A percentile compares a stretch with the other conserved stretches of the same genome.
Evolutionary conservation across 306 rosid genomes (phyloP).

Genomic region (Sindora glabra): DNA sequence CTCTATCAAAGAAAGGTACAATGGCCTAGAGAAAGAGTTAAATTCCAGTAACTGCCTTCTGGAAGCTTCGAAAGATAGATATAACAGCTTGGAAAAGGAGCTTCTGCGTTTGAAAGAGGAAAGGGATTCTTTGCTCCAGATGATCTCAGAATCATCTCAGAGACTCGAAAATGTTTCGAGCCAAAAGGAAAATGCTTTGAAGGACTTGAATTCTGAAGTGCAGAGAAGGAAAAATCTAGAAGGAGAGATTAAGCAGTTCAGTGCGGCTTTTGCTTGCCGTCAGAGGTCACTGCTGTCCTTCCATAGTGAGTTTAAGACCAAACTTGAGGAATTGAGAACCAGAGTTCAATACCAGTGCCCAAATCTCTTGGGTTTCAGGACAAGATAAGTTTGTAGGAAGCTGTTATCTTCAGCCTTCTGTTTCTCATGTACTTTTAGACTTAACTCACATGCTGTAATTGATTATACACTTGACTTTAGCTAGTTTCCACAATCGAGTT

Average conservation of each 20-base stretch:
- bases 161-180: slow-evolving; percentile 39
- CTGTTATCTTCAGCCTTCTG: no score
- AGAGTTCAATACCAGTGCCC: slow-evolving; percentile 36
- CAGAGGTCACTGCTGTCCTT: slow-evolving; percentile 53
- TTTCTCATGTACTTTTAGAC: no score
- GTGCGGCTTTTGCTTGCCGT: slow-evolving; percentile 55
- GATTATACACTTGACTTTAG: no score
- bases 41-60: slow-evolving; percentile 32
- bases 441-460: no score
- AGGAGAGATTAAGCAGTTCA: slow-evolving; percentile 61
- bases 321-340: slow-evolving; percentile 43
- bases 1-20: slow-evolving; percentile 33
- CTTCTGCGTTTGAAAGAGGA: slow-evolving; percentile 46
- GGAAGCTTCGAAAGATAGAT: slow-evolving; percentile 52
- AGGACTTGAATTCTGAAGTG: slow-evolving; percentile 48
- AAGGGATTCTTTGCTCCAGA: slow-evolving; percentile 50
- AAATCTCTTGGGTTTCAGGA: slow-evolving; percentile 38
- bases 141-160: slow-evolving; percentile 48
- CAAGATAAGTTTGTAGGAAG: background rate
- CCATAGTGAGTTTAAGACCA: slow-evolving; percentile 49
- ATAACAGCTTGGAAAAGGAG: slow-evolving; percentile 54
- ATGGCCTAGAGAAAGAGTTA: slow-evolving; percentile 32
- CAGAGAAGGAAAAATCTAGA: slow-evolving; percentile 70
- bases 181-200: slow-evolving; percentile 59
- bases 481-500: no score